A percentile compares a stretch with the other conserved stretches of the same genome.
Conservation (phyloP, 345 rosid species). For the Mangifera indica region DNA sequence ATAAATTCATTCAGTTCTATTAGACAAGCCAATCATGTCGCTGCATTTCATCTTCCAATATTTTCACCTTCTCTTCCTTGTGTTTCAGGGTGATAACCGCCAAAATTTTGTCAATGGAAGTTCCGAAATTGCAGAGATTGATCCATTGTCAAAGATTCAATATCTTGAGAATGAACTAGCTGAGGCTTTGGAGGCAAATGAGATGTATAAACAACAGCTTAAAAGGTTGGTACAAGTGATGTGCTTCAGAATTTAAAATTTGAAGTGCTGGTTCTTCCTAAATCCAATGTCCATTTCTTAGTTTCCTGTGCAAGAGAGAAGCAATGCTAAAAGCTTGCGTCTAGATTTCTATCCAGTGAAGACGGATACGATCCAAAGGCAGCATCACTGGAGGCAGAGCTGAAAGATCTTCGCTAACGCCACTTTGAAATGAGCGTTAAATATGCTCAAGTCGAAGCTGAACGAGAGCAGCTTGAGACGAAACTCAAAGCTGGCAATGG, state of each 20-base stretch:
- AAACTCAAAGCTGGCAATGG: constrained; percentile 41
- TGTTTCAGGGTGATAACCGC: constrained; percentile 32
- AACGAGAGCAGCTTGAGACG: constrained; percentile 42
- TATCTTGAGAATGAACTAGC: constrained; percentile 51
- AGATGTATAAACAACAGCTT: constrained; percentile 53
- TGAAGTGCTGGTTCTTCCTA: background rate
- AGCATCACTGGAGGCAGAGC: constrained; percentile 38
- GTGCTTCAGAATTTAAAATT: background rate
- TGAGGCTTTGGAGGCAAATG: constrained; percentile 56
- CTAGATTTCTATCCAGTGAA: constrained; percentile 37
- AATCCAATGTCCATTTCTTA: background rate
- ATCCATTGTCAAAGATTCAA: constrained; percentile 40
- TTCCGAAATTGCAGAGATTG: constrained; percentile 21
- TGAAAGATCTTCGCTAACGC: constrained; percentile 47
- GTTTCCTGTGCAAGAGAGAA: too few species aligned
- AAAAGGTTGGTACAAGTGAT: constrained; percentile 36
- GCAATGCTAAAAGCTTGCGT: background rate
- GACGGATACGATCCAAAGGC: constrained; percentile 1
- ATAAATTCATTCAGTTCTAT: background rate
- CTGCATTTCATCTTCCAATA: background rate
- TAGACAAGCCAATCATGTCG: constrained; percentile 4
- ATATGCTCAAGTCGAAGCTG: constrained; percentile 59
- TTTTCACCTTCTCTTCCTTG: background rate
- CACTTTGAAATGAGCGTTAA: constrained; percentile 59
- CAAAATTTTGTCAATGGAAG: constrained; percentile 17